Percentiles rank a stretch among this genome's conserved stretches.
Conservation (phyloP, 2,329 filamentous ascomycete species). For the Celoporthe dispersa region DNA sequence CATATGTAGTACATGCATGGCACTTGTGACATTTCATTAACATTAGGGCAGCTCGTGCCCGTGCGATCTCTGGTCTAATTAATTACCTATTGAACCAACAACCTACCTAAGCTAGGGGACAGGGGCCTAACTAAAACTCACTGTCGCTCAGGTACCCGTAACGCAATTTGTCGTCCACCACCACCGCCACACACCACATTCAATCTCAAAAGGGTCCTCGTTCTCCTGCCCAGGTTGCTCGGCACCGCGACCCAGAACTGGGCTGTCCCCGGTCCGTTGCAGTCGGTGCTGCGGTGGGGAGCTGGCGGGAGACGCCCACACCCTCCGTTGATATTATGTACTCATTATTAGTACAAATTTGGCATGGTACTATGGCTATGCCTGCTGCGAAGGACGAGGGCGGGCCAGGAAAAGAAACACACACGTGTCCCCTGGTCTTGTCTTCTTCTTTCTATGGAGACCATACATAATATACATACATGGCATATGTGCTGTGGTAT, state of each 20-base stretch:
- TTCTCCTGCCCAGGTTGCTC: neutral
- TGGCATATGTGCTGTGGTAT: neutral
- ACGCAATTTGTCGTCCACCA: neutral
- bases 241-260: neutral
- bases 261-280: neutral
- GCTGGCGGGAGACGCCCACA: neutral
- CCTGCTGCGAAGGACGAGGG: neutral
- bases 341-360: neutral
- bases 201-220: neutral
- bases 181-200: neutral
- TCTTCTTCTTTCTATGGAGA: neutral
- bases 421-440: neutral
- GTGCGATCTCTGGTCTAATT: neutral
- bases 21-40: neutral
- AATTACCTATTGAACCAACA: too few relatives aligned
- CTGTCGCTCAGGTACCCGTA: neutral
- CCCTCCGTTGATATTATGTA: neutral
- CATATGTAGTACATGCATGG: neutral
- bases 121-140: neutral
- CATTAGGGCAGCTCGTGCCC: neutral
- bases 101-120: too few relatives aligned
- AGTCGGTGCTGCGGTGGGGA: neutral
- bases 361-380: neutral
- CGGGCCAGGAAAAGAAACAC: conserved; percentile 5
- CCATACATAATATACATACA: neutral